These are phyloP conservation scores for Camptophora hylomeconis DNA, from an alignment of 2,329 filamentous ascomycete genomes.

Conservation along the genomic window DNA sequence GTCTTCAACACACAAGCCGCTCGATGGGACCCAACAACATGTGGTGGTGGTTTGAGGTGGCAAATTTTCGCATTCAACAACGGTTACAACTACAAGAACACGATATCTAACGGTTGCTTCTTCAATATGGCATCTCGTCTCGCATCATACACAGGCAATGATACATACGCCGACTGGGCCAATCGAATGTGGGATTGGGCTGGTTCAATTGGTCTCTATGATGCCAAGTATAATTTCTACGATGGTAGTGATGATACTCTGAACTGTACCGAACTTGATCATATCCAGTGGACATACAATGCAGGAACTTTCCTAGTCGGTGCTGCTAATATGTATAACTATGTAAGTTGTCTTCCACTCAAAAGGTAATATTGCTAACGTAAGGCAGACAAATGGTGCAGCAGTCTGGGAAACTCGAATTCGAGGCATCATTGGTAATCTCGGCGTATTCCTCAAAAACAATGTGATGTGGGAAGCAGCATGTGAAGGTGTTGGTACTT, in stretches of 20 bases:
- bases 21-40: conserved; percentile 55
- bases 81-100: conserved; percentile 49
- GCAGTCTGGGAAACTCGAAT: conserved; percentile 41
- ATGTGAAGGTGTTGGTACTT: conserved; percentile 42
- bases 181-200: conserved; percentile 50
- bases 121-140: conserved; percentile 53
- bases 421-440: conserved; percentile 40
- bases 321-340: conserved; percentile 44
- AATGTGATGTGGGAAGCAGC: conserved; percentile 47
- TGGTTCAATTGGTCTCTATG: conserved; percentile 36
- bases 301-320: conserved; percentile 42
- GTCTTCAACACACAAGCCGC: conserved; percentile 66
- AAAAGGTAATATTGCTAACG: no score
- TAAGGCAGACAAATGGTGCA: conserved; percentile 24
- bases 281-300: conserved; percentile 46
- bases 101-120: conserved; percentile 44
- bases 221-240: conserved; percentile 37
- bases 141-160: conserved; percentile 64
- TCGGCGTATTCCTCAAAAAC: conserved; percentile 38
- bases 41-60: conserved; percentile 68
- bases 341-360: conserved; percentile 22
- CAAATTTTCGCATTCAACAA: conserved; percentile 70
- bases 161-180: conserved; percentile 67
- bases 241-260: conserved; percentile 40
- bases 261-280: conserved; percentile 39